These are phyloP conservation scores for Pichia scutulata DNA, from an alignment of 805 yeast species.

Conservation along the genomic window DNA sequence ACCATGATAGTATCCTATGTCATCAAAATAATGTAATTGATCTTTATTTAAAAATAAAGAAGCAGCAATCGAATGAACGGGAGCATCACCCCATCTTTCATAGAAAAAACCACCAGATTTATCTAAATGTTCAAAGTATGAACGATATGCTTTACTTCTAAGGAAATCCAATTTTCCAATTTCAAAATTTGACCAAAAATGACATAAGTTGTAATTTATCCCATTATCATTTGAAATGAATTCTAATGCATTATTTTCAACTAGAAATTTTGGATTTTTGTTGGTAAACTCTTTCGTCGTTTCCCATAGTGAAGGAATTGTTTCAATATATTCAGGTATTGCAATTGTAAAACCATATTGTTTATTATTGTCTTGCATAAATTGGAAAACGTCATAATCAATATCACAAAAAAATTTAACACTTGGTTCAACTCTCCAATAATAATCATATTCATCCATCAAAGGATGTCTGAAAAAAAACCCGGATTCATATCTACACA, in stretches of 20 bases:
- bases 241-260: conserved; percentile 53
- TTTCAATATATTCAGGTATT: conserved; percentile 59
- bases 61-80: conserved; percentile 82
- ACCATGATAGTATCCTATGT: conserved; percentile 74
- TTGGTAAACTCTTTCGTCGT: conserved; percentile 55
- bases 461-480: conserved; percentile 73
- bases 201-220: conserved; percentile 65
- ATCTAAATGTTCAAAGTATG: conserved; percentile 68
- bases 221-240: conserved; percentile 66
- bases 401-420: conserved; percentile 73
- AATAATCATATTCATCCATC: conserved; percentile 71
- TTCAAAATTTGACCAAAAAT: conserved; percentile 88
- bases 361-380: conserved; percentile 67
- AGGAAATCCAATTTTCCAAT: conserved; percentile 66
- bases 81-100: conserved; percentile 93
- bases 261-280: conserved; percentile 51
- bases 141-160: conserved; percentile 58
- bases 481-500: conserved; percentile 89
- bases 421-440: conserved; percentile 93
- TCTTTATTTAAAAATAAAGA: conserved; percentile 63
- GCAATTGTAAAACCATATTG: conserved; percentile 72
- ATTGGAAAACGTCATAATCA: conserved; percentile 69
- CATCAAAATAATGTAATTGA: conserved; percentile 70
- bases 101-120: conserved; percentile 81
- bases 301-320: conserved; percentile 71